phyloP scores from a whole-genome alignment of 1,284 basidiomycete species.

The Dichomitus squalens region DNA sequence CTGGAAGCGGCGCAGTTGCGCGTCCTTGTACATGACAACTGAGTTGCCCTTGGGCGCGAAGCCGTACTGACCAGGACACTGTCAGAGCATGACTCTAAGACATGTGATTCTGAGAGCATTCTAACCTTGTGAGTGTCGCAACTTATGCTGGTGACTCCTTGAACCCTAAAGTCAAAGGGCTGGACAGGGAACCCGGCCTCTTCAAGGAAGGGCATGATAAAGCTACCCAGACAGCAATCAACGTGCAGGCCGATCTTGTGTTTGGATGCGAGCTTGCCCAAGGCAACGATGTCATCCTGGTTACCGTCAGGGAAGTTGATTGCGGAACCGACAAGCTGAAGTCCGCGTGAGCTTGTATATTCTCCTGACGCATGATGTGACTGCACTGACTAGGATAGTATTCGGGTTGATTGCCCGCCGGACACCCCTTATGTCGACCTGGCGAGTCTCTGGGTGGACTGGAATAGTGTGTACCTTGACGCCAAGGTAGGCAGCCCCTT shows the following conservation, averaged over 20 bases:
- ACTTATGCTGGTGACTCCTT: conserved; percentile 87
- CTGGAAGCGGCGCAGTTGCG: conserved; percentile 75
- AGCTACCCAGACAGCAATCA: conserved; percentile 91
- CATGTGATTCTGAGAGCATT: not conserved
- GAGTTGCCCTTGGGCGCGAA: conserved; percentile 93
- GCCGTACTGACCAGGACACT: conserved; percentile 57
- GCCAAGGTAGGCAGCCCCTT: conserved; percentile 88
- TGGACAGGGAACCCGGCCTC: conserved; percentile 44
- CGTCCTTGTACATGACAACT: conserved; percentile 88
- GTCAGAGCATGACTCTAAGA: not conserved
- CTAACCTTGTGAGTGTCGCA: conserved; percentile 90
- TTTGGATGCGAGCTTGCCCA: conserved; percentile 76
- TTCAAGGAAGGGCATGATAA: conserved; percentile 90
- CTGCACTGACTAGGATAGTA: conserved; percentile 69
- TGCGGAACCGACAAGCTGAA: conserved; percentile 84
- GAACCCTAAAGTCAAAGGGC: conserved; percentile 86
- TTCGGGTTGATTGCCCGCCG: conserved; percentile 84
- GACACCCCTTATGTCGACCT: conserved; percentile 79
- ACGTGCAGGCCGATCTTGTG: conserved; percentile 90
- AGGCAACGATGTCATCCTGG: conserved; percentile 85
- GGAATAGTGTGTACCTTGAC: conserved; percentile 92
- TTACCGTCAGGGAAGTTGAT: conserved; percentile 93
- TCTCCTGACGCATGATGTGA: not conserved
- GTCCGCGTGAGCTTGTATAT: conserved; percentile 1
- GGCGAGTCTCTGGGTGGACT: conserved; percentile 81